Evolutionary conservation across 192 early-diverging fungal species (phyloP).

Genomic region (Gigaspora rosea): DNA sequence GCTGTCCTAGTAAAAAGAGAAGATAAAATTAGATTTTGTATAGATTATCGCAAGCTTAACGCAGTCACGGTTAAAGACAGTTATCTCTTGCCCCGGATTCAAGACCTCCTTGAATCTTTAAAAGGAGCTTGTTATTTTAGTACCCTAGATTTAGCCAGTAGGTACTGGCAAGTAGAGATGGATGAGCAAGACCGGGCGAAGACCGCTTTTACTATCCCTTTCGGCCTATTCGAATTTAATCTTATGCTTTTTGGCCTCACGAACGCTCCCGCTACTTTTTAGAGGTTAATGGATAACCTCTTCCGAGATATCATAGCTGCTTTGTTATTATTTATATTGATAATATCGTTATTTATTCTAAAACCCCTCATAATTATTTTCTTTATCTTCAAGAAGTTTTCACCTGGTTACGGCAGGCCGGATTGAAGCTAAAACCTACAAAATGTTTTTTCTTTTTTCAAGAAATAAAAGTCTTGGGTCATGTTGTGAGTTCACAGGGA

Average conservation of each 20-base stretch:
- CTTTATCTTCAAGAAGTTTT: not conserved
- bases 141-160: too few species aligned
- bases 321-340: not conserved
- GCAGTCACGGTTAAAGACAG: conserved; percentile 44
- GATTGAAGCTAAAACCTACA: not conserved
- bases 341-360: not conserved
- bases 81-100: too few species aligned
- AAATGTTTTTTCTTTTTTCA: too few species aligned
- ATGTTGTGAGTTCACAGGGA: not conserved
- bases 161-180: conserved; percentile 45
- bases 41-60: conserved; percentile 59
- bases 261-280: conserved; percentile 25
- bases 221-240: conserved; percentile 35
- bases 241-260: conserved; percentile 36
- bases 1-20: conserved; percentile 5
- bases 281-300: too few species aligned
- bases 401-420: not conserved
- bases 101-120: too few species aligned
- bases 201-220: conserved; percentile 22
- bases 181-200: conserved; percentile 12
- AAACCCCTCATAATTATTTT: not conserved
- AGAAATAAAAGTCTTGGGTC: not conserved
- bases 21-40: conserved; percentile 26
- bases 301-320: too few species aligned
- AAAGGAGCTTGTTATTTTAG: too few species aligned